Conservation (phyloP, 495 filamentous ascomycete species). For the Bathelium albidoporum region DNA sequence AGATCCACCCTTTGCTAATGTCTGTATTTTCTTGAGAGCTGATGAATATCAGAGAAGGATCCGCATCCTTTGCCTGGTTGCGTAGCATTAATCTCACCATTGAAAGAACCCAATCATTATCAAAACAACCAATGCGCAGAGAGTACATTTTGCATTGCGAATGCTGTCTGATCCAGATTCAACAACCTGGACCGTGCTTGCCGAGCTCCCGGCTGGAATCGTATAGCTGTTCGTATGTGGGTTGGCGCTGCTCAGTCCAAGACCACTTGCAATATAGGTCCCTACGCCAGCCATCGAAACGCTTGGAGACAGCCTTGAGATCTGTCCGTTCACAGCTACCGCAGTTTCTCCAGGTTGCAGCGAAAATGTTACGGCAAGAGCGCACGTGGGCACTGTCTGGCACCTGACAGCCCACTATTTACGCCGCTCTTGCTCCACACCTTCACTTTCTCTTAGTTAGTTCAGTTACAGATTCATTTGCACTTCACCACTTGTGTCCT, state of each 20-base stretch:
- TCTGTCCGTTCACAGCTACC: constrained; percentile 16
- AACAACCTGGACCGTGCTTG: not conserved
- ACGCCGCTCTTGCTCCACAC: no score
- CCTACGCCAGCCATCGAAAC: not conserved
- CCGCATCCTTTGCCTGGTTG: not conserved
- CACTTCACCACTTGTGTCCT: no score
- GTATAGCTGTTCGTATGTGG: not conserved
- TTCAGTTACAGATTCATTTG: no score
- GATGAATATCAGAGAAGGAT: not conserved
- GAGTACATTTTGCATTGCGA: not conserved
- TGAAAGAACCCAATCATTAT: not conserved
- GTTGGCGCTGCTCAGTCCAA: not conserved
- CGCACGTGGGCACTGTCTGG: no score
- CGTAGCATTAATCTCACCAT: not conserved
- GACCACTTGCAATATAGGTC: not conserved
- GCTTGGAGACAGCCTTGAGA: not conserved
- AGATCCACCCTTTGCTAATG: no score
- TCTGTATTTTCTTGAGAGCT: no score
- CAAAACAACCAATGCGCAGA: not conserved
- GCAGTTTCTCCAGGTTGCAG: constrained; percentile 19
- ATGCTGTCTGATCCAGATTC: not conserved
- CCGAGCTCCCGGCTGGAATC: not conserved
- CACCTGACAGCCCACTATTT: no score
- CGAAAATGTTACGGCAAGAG: no score
- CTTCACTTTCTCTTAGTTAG: no score